phyloP scores from a whole-genome alignment of 805 yeast species.

The Jamesozyma spencerorum region DNA sequence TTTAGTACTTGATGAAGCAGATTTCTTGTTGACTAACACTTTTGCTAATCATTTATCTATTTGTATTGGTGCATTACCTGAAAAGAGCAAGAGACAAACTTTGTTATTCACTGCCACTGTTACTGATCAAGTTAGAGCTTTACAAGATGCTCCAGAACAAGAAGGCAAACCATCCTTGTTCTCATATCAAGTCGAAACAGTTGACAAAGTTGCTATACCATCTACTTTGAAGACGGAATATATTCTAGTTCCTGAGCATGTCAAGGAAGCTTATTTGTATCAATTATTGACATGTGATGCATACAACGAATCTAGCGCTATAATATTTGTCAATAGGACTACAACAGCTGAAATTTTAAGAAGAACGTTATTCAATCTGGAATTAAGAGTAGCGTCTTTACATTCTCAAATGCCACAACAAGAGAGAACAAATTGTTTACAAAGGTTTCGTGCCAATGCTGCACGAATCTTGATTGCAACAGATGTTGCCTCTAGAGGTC shows the following conservation, averaged over 20 bases:
- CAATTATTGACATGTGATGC: constrained; percentile 54
- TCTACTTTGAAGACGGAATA: constrained; percentile 55
- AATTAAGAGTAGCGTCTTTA: constrained; percentile 74
- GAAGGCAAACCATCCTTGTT: constrained; percentile 48
- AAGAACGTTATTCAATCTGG: constrained; percentile 63
- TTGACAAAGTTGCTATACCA: constrained; percentile 76
- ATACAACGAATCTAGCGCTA: constrained; percentile 58
- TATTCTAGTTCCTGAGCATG: constrained; percentile 74
- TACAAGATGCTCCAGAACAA: constrained; percentile 42
- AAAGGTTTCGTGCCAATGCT: constrained; percentile 88
- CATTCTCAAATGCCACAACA: constrained; percentile 93
- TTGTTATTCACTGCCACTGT: constrained; percentile 91
- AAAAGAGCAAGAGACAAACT: constrained; percentile 70
- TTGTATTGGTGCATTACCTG: constrained; percentile 66
- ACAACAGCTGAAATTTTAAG: constrained; percentile 80
- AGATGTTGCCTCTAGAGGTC: constrained; percentile 95
- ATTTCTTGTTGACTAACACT: constrained; percentile 73
- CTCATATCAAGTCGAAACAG: constrained; percentile 16
- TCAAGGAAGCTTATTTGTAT: constrained; percentile 80
- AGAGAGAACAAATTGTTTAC: constrained; percentile 85
- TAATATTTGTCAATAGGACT: constrained; percentile 87
- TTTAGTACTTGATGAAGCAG: constrained; percentile 93
- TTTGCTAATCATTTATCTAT: constrained; percentile 70
- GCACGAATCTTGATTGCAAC: constrained; percentile 91
- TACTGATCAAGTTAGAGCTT: constrained; percentile 78